Conservation (phyloP, 1,139 yeast genomes). For the Lodderomyces metapsilosis region DNA sequence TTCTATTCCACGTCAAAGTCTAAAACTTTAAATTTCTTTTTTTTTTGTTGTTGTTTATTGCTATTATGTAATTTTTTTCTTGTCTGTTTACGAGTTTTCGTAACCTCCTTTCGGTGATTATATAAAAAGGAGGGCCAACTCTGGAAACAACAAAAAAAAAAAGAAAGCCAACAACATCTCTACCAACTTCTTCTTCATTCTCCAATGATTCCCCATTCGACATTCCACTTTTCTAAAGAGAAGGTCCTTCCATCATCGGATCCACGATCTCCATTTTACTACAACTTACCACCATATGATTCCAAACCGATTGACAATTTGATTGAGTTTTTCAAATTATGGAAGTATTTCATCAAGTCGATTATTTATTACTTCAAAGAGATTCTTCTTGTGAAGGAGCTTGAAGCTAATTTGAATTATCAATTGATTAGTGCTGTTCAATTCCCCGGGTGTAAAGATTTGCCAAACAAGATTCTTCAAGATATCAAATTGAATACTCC, state of each 20-base stretch:
- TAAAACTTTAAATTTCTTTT: conserved; percentile 1
- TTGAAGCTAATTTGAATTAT: conserved; percentile 61
- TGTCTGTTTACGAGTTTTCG: neutral
- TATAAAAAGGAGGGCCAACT: no score
- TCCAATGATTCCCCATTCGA: conserved; percentile 1
- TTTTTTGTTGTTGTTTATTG: neutral
- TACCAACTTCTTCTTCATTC: no score
- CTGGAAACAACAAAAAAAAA: neutral
- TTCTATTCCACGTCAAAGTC: neutral
- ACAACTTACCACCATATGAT: conserved; percentile 39
- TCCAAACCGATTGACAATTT: conserved; percentile 51
- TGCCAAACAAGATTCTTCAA: conserved; percentile 24
- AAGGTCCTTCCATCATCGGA: conserved; percentile 36
- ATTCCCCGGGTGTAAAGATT: conserved; percentile 48
- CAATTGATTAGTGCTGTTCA: conserved; percentile 63
- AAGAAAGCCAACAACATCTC: neutral
- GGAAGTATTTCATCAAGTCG: conserved; percentile 69
- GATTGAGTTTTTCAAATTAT: conserved; percentile 59
- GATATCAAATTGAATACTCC: conserved; percentile 10
- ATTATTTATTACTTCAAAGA: conserved; percentile 61
- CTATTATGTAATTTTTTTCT: no score
- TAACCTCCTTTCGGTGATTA: neutral
- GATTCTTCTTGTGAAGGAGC: conserved; percentile 63
- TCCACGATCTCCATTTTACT: conserved; percentile 38
- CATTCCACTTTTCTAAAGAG: conserved; percentile 25